phyloP scores from a whole-genome alignment of 176 grass and related monocot genomes.

The Pontederia crassipes region DNA sequence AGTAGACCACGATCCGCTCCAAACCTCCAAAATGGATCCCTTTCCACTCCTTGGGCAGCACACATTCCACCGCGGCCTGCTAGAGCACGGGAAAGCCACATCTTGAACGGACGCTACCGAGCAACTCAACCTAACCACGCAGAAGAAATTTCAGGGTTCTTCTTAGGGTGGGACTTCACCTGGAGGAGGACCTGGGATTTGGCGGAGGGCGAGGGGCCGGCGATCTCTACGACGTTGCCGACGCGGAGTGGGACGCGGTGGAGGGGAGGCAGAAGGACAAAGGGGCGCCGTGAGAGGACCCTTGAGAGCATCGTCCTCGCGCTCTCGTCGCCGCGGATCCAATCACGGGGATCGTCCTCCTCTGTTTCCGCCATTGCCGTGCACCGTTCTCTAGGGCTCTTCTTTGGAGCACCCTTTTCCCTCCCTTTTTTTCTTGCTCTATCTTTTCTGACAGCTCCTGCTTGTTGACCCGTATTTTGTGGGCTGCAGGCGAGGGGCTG shows the following conservation, averaged over 20 bases:
- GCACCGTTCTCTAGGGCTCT: constrained; percentile 18
- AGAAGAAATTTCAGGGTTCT: background rate
- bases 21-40: constrained; percentile 66
- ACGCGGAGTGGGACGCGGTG: constrained; percentile 72
- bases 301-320: constrained; percentile 50
- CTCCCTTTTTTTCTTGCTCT: no score
- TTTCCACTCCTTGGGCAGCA: constrained; percentile 68
- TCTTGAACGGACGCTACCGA: background rate
- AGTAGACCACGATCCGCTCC: constrained; percentile 50
- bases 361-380: constrained; percentile 24
- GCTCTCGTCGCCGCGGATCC: constrained; percentile 55
- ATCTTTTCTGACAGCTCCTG: no score
- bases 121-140: background rate
- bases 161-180: constrained; percentile 20
- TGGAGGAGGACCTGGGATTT: constrained; percentile 76
- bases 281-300: constrained; percentile 45
- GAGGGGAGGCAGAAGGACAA: constrained; percentile 60
- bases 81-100: background rate
- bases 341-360: constrained; percentile 29
- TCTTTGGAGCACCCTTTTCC: background rate
- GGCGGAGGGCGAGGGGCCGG: constrained; percentile 70
- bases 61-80: constrained; percentile 69
- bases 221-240: constrained; percentile 82
- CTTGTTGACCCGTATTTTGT: no score
- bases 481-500: no score